These are phyloP conservation scores for Apocynum venetum DNA, from an alignment of 257 asterid genomes.

Conservation along the genomic window DNA sequence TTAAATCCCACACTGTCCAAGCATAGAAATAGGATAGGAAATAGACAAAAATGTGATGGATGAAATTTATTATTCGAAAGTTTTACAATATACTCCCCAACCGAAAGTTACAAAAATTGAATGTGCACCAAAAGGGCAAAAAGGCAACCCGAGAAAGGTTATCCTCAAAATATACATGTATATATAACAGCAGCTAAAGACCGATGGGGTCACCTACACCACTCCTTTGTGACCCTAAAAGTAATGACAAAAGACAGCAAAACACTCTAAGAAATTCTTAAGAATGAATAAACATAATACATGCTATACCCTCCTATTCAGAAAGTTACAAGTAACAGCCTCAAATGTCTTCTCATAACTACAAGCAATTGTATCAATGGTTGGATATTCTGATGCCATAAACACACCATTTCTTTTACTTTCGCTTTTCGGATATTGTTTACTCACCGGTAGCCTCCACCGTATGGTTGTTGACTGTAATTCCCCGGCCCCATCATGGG, in stretches of 20 bases:
- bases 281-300: slow-evolving; percentile 37
- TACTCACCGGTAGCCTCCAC: slow-evolving; percentile 70
- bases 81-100: slow-evolving; percentile 10
- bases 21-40: neutral
- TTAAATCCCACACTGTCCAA: neutral
- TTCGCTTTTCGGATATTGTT: slow-evolving; percentile 9
- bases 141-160: slow-evolving; percentile 39
- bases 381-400: slow-evolving; percentile 7
- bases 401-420: slow-evolving; percentile 6
- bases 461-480: slow-evolving; percentile 65
- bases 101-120: slow-evolving; percentile 4
- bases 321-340: slow-evolving; percentile 27
- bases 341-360: slow-evolving; percentile 14
- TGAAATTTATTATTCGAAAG: slow-evolving; percentile 7
- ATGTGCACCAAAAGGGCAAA: slow-evolving; percentile 10
- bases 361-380: neutral
- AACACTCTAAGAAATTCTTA: slow-evolving; percentile 24
- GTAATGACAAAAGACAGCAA: slow-evolving; percentile 19
- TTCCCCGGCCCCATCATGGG: slow-evolving; percentile 64
- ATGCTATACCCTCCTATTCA: slow-evolving; percentile 25
- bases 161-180: slow-evolving; percentile 34
- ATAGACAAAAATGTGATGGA: neutral
- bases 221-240: slow-evolving; percentile 28
- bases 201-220: slow-evolving; percentile 31
- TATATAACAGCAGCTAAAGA: slow-evolving; percentile 30